Percentiles rank a stretch among this genome's conserved stretches.
These are phyloP conservation scores for Persicaria tinctoria DNA, from an alignment of 148 eudicot species.

Conservation along the genomic window DNA sequence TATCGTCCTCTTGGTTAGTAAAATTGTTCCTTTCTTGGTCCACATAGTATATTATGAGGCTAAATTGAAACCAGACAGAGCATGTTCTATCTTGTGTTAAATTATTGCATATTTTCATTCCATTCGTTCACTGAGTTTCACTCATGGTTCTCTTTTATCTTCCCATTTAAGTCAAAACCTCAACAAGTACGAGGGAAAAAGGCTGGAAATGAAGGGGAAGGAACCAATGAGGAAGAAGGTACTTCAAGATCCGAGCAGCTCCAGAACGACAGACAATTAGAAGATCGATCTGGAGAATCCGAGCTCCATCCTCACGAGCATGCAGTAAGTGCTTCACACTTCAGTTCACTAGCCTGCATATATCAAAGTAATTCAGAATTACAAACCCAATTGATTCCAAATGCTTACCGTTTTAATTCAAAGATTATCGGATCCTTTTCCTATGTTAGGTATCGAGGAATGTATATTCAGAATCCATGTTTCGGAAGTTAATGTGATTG, in stretches of 20 bases:
- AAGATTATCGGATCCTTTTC: too few relatives aligned
- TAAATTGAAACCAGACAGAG: too few relatives aligned
- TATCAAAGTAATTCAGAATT: too few relatives aligned
- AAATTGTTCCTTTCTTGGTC: too few relatives aligned
- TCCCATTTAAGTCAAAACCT: conserved; percentile 43
- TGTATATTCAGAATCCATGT: neutral
- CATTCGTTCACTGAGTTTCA: neutral
- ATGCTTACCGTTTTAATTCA: too few relatives aligned
- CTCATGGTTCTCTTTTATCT: neutral
- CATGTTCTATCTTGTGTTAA: too few relatives aligned
- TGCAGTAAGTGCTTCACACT: conserved; percentile 31
- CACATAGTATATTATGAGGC: too few relatives aligned
- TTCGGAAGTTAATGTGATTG: neutral
- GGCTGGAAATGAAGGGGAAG: conserved; percentile 59
- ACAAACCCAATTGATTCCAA: neutral
- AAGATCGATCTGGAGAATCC: conserved; percentile 33
- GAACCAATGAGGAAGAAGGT: conserved; percentile 46
- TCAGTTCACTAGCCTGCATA: neutral
- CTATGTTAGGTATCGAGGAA: neutral
- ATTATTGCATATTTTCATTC: too few relatives aligned
- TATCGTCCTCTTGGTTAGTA: too few relatives aligned
- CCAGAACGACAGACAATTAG: conserved; percentile 47
- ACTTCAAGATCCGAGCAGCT: conserved; percentile 44
- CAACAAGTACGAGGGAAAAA: conserved; percentile 53
- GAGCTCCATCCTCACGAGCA: conserved; percentile 46